Base-by-base conservation (phyloP, 2,329 filamentous ascomycete species). In the Diaporthe capsici region DNA sequence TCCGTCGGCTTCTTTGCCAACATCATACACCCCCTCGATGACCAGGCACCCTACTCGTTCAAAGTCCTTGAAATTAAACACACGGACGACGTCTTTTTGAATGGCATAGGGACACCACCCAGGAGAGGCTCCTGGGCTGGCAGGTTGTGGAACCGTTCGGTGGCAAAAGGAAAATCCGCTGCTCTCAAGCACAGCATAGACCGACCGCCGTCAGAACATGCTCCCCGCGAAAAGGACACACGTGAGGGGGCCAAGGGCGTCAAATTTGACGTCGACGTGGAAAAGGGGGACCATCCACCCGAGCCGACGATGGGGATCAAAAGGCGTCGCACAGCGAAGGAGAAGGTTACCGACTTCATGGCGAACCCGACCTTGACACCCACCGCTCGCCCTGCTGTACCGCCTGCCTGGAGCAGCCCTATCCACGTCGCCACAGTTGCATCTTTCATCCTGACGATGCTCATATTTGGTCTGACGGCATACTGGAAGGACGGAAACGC, bases 1-100 rank as follows among this genome's bases (percentile, higher is more conserved):
- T 87, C 88, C 1, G 87, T 92, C 7, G 90, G 90, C 73, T 92
- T 91, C 84, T 92, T 92, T 78, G 89, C 90, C 55, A 90, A 90
- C 78, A 89, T 92, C 77, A 87, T 92, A 74, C 89, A 90, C 71
- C 88, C 88, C 5, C 86, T 91, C 28, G 89, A 90, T 60, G 83
- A 87, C 8, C 79, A 88, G 25, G 82, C 83, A 4, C 81, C 87
- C 3, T 90, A 88, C 75, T 82, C 84, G 22, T 90, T 91, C 80
- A 83, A 84, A 77, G 84, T 89, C 47, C 79, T 88, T 39, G 81
- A 86, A 75, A 90, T 91, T 74, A 83, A 79, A 76, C 89, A 91
- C 78, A 82, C 81, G 3, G 80, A 85, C 44, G 78, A 78, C 76
- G 22, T 70, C n/a, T 70, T 55, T 13, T 34, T 25, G 37, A n/a